Evolutionary conservation across 192 early-diverging fungal species (phyloP).

Genomic region (Backusella psychrophila): DNA sequence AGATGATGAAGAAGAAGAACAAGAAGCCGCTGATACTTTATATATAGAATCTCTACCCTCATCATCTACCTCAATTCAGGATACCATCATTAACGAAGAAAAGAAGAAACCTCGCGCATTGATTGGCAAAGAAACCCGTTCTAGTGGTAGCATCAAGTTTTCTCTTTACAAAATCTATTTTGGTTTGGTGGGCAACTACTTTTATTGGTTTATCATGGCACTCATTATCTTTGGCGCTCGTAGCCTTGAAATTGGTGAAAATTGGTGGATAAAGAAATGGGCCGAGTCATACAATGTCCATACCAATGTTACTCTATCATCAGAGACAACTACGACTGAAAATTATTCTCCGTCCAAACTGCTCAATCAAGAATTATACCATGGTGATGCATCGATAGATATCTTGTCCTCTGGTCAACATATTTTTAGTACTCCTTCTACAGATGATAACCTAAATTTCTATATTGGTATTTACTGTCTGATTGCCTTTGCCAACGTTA

Average conservation of each 20-base stretch:
- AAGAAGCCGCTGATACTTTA: not conserved
- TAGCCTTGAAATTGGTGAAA: conserved; percentile 47
- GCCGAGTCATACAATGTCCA: conserved; percentile 17
- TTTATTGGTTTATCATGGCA: conserved; percentile 58
- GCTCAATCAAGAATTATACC: too few species aligned
- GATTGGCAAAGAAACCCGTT: conserved; percentile 52
- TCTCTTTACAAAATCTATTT: conserved; percentile 79
- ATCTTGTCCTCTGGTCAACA: too few species aligned
- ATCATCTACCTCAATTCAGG: not conserved
- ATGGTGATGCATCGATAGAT: too few species aligned
- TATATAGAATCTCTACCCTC: not conserved
- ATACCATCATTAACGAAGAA: not conserved
- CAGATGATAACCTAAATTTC: conserved; percentile 43
- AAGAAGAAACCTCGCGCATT: conserved; percentile 37
- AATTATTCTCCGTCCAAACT: not conserved
- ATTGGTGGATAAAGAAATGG: conserved; percentile 69
- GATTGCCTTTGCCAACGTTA: conserved; percentile 39
- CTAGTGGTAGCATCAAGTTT: conserved; percentile 75
- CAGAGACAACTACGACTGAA: too few species aligned
- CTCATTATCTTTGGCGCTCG: conserved; percentile 42
- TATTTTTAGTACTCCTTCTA: not conserved
- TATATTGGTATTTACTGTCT: conserved; percentile 61
- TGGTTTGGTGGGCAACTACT: conserved; percentile 53
- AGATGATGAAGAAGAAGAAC: not conserved
- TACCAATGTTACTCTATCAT: not conserved